phyloP scores from a whole-genome alignment of 75 land plant genomes.

The Chamaecyparis obtusa region DNA sequence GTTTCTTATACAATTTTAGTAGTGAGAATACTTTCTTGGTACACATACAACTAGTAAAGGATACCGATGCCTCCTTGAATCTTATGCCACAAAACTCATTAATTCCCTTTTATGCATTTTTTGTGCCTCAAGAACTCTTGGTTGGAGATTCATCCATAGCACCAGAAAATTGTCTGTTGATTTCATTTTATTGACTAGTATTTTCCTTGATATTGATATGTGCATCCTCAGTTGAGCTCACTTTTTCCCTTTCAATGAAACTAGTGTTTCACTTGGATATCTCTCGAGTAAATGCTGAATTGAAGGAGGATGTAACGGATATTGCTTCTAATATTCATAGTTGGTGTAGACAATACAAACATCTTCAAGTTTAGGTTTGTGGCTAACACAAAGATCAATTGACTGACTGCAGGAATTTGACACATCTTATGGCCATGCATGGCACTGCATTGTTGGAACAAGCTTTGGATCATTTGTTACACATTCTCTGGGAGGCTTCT shows the following conservation, averaged over 20 bases:
- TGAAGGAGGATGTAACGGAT: neutral
- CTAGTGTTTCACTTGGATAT: neutral
- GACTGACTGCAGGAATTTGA: conserved; percentile 78
- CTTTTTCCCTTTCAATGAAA: neutral
- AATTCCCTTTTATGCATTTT: neutral
- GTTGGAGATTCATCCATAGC: neutral
- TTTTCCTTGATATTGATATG: neutral
- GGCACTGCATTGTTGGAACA: conserved; percentile 95
- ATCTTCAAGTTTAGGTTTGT: neutral
- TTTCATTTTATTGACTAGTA: neutral
- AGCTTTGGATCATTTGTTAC: conserved; percentile 97
- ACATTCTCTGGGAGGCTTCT: conserved; percentile 84
- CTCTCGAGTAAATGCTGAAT: neutral
- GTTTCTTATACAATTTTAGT: neutral
- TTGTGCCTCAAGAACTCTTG: neutral
- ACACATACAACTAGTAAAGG: neutral
- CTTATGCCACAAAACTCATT: neutral
- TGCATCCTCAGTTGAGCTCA: neutral
- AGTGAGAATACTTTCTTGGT: neutral
- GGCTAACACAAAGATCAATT: neutral
- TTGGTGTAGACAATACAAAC: neutral
- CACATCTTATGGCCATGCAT: conserved; percentile 85
- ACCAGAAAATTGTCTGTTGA: neutral
- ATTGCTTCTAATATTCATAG: neutral
- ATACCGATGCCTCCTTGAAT: neutral